Percentiles rank a stretch among this genome's conserved stretches.
These are phyloP conservation scores for Ogataea glucozyma DNA, from an alignment of 805 yeast species.

Conservation along the genomic window DNA sequence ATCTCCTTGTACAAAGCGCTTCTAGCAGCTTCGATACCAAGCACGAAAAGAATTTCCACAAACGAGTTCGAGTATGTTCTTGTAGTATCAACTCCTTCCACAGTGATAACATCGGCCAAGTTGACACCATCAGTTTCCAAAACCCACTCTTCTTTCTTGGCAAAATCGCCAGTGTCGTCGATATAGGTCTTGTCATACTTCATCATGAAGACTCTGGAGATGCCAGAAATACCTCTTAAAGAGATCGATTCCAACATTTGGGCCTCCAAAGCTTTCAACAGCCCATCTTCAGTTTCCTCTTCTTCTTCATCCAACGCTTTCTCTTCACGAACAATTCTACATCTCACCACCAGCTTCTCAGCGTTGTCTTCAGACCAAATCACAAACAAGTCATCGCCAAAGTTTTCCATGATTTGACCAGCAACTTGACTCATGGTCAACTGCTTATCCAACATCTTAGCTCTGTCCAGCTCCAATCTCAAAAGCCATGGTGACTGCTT, in stretches of 20 bases:
- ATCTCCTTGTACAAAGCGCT: slow-evolving; percentile 92
- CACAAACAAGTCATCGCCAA: slow-evolving; percentile 92
- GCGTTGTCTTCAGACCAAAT: slow-evolving; percentile 99
- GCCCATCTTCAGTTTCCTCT: slow-evolving; percentile 95
- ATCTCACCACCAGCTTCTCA: slow-evolving; percentile 92
- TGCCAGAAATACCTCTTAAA: slow-evolving; percentile 93
- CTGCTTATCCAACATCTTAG: slow-evolving; percentile 97
- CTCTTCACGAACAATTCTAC: slow-evolving; percentile 97
- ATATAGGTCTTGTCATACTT: slow-evolving; percentile 72
- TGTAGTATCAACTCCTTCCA: slow-evolving; percentile 89
- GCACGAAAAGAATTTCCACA: slow-evolving; percentile 89
- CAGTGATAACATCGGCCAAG: slow-evolving; percentile 89
- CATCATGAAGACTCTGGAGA: slow-evolving; percentile 88
- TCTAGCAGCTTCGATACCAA: slow-evolving; percentile 98
- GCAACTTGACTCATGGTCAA: slow-evolving; percentile 98
- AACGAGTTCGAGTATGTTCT: slow-evolving; percentile 95
- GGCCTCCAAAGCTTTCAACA: slow-evolving; percentile 90
- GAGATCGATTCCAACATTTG: slow-evolving; percentile 96
- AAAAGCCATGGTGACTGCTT: slow-evolving; percentile 98
- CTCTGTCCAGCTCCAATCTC: slow-evolving; percentile 96
- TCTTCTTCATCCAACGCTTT: slow-evolving; percentile 90
- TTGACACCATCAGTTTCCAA: slow-evolving; percentile 98
- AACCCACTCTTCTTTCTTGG: slow-evolving; percentile 94
- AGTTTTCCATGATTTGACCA: slow-evolving; percentile 86
- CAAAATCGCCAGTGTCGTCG: slow-evolving; percentile 81